Base-by-base conservation (phyloP, 1,284 basidiomycete genomes). In the Cystobasidium pallidum region DNA sequence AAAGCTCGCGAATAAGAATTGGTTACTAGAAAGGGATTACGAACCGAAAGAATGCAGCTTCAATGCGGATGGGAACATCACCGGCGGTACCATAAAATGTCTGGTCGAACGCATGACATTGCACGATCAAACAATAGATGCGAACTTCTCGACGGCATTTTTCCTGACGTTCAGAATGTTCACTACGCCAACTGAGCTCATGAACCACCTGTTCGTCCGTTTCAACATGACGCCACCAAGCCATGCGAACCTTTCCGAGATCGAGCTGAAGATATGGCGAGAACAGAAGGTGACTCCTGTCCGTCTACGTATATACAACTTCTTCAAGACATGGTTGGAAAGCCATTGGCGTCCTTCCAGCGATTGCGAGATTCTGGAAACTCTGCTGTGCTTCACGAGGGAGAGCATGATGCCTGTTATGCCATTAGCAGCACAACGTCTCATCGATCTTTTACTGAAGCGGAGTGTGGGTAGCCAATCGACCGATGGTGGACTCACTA, bases 81-180 rank as follows among this genome's bases (percentile, higher is more conserved):
- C 94, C 8, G 94, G 94, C 30, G 96, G 93, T 0, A 94, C 93
- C 1, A 83, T 99, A 70, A 85, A 86, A 17, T 94, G 90, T 1
- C 84, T 99, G 51, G 89, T 98, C 10, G 94, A 95, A 82, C 92
- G 91, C 82, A 90, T 99, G 88, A 95, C 94, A n/a, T 91, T 94
- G 1, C 91, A 95, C 79, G 92, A 94, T 78, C 88, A 88, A 59
- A 86, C 91, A 61, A 81, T 82, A 72, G 94, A 98, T 77, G 84
- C 89, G 19, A 87, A 87, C 0, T 94, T 97, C 79, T 86, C 89
- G 28, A 87, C 88, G 0, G 89, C 94, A 19, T 98, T 99, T 84
- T 95, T 94, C 85, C 84, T 94, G 78, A 96, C 94, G 0, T 99
- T 99, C 85, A 87, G 95, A n/a, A 82, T 97, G 75, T 98, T 97